These are phyloP conservation scores for Ogataea corticis DNA, from an alignment of 805 yeast genomes.

Conservation along the genomic window DNA sequence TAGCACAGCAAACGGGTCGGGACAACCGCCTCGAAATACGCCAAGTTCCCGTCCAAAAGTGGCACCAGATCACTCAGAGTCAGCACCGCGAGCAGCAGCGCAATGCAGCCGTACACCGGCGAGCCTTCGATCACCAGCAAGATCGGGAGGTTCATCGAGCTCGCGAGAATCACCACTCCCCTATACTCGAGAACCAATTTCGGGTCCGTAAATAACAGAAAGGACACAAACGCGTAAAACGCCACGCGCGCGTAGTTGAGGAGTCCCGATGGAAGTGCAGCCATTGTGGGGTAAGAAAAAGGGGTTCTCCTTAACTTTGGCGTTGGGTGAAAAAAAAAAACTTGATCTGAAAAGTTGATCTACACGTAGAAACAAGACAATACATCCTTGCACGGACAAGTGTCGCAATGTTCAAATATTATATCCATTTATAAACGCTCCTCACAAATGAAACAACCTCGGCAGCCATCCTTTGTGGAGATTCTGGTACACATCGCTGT, in stretches of 20 bases:
- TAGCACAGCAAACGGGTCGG: constrained; percentile 55
- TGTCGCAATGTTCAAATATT: no score
- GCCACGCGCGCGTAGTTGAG: constrained; percentile 24
- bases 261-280: constrained; percentile 28
- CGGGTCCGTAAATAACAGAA: constrained; percentile 26
- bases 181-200: constrained; percentile 30
- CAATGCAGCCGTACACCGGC: constrained; percentile 46
- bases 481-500: constrained; percentile 32
- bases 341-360: no score
- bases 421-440: background rate
- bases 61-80: constrained; percentile 61
- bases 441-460: constrained; percentile 18
- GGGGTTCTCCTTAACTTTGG: background rate
- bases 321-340: background rate
- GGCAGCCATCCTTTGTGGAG: constrained; percentile 36
- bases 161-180: constrained; percentile 29
- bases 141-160: constrained; percentile 36
- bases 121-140: constrained; percentile 33
- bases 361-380: background rate
- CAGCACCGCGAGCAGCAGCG: constrained; percentile 44
- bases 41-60: constrained; percentile 42
- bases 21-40: constrained; percentile 59
- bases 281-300: constrained; percentile 21
- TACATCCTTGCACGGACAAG: background rate
- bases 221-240: constrained; percentile 24